These are phyloP conservation scores for Trypanosomatidae sp. DNA, from an alignment of 208 protist genomes.

Conservation along the genomic window DNA sequence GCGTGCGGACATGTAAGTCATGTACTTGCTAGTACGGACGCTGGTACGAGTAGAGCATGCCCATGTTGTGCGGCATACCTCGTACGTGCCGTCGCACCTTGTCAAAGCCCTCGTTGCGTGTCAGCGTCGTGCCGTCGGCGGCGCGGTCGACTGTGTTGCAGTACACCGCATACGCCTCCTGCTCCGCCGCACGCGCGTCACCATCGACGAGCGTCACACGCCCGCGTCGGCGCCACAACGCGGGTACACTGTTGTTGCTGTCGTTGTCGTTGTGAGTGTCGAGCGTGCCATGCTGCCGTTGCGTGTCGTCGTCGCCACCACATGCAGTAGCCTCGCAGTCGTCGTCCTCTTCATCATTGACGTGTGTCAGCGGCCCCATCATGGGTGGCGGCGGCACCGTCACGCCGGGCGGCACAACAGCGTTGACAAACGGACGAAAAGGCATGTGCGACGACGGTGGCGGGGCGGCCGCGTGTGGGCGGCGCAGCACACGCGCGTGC, in stretches of 20 bases:
- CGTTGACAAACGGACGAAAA: conserved; percentile 57
- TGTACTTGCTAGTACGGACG: conserved; percentile 71
- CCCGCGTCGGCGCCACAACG: background rate
- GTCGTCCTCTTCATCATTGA: conserved; percentile 4
- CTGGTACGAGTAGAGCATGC: conserved; percentile 78
- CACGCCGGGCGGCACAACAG: conserved; percentile 39
- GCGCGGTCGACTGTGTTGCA: conserved; percentile 10
- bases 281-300: background rate
- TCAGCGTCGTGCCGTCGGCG: conserved; percentile 12
- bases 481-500: conserved; percentile 10
- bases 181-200: no score
- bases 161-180: conserved; percentile 5
- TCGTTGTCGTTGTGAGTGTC: no score
- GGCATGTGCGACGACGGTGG: conserved; percentile 47
- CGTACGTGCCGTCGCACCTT: conserved; percentile 15
- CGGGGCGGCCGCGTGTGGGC: conserved; percentile 5
- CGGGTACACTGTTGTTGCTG: no score
- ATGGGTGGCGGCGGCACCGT: conserved; percentile 20
- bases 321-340: background rate
- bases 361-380: conserved; percentile 13
- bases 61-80: conserved; percentile 61
- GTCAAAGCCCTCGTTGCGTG: conserved; percentile 6
- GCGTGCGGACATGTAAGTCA: no score
- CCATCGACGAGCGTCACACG: background rate
- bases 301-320: background rate